These are phyloP conservation scores for Russula earlei DNA, from an alignment of 768 basidiomycete genomes.

Conservation along the genomic window DNA sequence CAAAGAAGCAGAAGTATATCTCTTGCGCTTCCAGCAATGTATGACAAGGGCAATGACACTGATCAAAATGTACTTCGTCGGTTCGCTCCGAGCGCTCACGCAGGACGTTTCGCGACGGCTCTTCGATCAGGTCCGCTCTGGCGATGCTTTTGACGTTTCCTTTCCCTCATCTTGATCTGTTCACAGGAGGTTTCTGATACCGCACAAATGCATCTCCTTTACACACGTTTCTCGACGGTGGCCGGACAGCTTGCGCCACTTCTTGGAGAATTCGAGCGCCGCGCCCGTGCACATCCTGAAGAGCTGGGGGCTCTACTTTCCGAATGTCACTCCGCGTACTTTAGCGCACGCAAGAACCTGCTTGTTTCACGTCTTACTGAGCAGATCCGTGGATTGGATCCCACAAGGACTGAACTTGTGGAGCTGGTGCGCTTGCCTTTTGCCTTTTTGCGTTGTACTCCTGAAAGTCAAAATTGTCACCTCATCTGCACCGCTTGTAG, in stretches of 20 bases:
- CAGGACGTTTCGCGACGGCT: slow-evolving; percentile 69
- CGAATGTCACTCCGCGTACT: slow-evolving; percentile 86
- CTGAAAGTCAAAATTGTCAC: background rate
- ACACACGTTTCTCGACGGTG: slow-evolving; percentile 76
- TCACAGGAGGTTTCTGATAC: slow-evolving; percentile 65
- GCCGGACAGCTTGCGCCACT: slow-evolving; percentile 67
- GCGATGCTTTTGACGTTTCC: background rate
- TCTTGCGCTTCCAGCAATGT: slow-evolving; percentile 97
- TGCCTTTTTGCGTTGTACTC: background rate
- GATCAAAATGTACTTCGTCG: slow-evolving; percentile 94
- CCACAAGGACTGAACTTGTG: slow-evolving; percentile 71
- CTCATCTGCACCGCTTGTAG: slow-evolving; percentile 32
- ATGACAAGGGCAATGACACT: slow-evolving; percentile 97
- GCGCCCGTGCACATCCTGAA: slow-evolving; percentile 68
- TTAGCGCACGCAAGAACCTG: slow-evolving; percentile 60
- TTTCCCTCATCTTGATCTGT: background rate
- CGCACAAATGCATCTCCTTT: slow-evolving; percentile 77
- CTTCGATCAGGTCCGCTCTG: slow-evolving; percentile 51
- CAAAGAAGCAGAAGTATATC: slow-evolving; percentile 85
- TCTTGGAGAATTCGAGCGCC: slow-evolving; percentile 75
- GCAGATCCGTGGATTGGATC: slow-evolving; percentile 79
- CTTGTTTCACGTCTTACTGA: slow-evolving; percentile 65
- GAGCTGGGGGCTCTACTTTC: slow-evolving; percentile 70
- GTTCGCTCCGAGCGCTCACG: slow-evolving; percentile 68
- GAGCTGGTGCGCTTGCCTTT: slow-evolving; percentile 73